Base-by-base conservation (phyloP, 306 rosid species). In the Ormosia semicastrata region DNA sequence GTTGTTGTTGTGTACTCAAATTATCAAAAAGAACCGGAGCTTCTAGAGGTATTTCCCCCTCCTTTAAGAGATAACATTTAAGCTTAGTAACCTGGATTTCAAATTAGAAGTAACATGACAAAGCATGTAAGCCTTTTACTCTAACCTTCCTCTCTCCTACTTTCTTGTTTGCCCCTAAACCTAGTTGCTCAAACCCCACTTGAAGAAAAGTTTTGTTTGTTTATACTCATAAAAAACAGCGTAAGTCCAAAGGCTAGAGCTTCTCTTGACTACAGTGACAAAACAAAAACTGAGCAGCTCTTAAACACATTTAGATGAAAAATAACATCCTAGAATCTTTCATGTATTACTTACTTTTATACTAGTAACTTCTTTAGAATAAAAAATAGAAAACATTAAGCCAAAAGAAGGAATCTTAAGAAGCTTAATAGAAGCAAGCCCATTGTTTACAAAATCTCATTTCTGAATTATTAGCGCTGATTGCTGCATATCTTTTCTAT, bases 101-200 rank as follows among this genome's bases (percentile, higher is more conserved):
- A 85, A 50, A 71, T 77, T 82, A 86, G 83, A 86, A 81, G 53
- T 85, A 87, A 85, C 89, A 75, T 46, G 72, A 69, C 71, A 89
- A 89, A 82, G 86, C 73, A 17, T n/a, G 46, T 54, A 14, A 62
- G 67, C 86, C 84, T 87, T 88, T 87, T 83, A 80, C 84, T 77
- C 88, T 77, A 73, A 71, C 73, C 82, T 80, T 76, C 85, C 82
- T 81, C 84, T 82, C 77, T 85, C 79, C 71, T 78, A 58, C 86
- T 86, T 88, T 86, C 78, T 76, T 89, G 92, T 88, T 88, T 82
- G 84, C 88, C 91, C 87, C 82, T 79, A 77, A 10, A 15, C 49
- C 66, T 30, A 12, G 75, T 58, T 36, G 46, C 76, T 63, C 44
- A 63, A 77, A 63, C 80, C 80, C 83, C 83, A 71, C 85, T 53